Conservation (phyloP, 2,329 filamentous ascomycete genomes). For the Colletotrichum horii region DNA sequence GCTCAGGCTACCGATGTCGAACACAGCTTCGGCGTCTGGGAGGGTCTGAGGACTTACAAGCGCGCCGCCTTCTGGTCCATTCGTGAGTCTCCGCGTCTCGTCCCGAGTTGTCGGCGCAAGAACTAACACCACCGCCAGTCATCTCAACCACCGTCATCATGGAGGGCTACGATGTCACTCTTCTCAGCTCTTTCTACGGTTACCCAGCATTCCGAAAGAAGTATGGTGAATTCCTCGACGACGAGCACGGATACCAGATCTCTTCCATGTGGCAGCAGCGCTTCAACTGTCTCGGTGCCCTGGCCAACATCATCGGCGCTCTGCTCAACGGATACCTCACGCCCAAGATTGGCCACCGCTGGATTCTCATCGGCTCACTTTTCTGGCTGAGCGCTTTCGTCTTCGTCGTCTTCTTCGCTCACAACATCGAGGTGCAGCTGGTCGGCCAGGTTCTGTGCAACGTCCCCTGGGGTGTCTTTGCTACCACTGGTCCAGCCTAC, state of each 20-base stretch:
- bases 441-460: conserved; percentile 52
- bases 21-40: conserved; percentile 37
- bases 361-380: conserved; percentile 47
- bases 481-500: conserved; percentile 47
- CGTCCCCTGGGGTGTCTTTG: conserved; percentile 51
- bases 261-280: conserved; percentile 57
- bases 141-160: conserved; percentile 54
- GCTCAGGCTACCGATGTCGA: conserved; percentile 39
- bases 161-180: conserved; percentile 55
- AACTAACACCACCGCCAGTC: conserved; percentile 26
- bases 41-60: conserved; percentile 44
- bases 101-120: background rate
- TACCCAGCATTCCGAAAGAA: conserved; percentile 43
- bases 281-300: conserved; percentile 40
- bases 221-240: conserved; percentile 42
- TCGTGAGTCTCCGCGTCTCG: conserved; percentile 27
- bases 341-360: conserved; percentile 46
- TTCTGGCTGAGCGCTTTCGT: conserved; percentile 46
- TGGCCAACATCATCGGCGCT: conserved; percentile 44
- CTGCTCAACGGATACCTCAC: conserved; percentile 48
- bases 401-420: conserved; percentile 55
- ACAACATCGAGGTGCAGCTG: conserved; percentile 45
- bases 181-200: conserved; percentile 51
- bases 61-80: conserved; percentile 45
- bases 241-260: conserved; percentile 48